phyloP scores from a whole-genome alignment of 148 eudicot species.

The Cornus florida region DNA sequence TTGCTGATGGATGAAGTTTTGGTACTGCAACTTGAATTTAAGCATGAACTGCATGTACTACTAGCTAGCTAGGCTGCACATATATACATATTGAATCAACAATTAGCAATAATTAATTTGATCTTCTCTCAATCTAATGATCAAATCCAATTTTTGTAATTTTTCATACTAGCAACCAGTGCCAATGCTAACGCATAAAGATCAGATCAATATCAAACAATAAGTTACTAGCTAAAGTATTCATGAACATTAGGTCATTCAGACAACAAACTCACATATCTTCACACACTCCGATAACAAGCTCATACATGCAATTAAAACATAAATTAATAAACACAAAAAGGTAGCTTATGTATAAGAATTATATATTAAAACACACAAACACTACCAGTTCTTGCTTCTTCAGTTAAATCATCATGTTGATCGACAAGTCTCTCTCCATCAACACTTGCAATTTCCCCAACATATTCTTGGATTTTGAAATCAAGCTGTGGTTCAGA shows the following conservation, averaged over 20 bases:
- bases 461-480: background rate
- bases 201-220: background rate
- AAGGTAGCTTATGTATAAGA: too few species aligned
- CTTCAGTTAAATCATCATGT: background rate
- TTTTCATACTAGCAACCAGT: too few species aligned
- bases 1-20: too few species aligned
- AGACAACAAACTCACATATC: background rate
- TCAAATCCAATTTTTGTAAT: background rate
- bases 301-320: background rate
- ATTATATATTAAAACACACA: too few species aligned
- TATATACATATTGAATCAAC: too few species aligned
- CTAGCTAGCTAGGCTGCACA: too few species aligned
- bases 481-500: background rate
- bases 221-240: background rate
- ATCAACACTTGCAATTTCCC: background rate
- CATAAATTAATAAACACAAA: background rate
- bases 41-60: background rate
- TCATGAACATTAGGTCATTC: background rate
- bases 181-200: too few species aligned
- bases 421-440: background rate
- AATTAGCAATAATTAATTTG: too few species aligned
- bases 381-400: slow-evolving; percentile 12
- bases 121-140: background rate
- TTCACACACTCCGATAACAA: background rate
- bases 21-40: background rate